phyloP scores from a whole-genome alignment of 352 stramenopile genomes.

The Globisporangium paroecandrum region DNA sequence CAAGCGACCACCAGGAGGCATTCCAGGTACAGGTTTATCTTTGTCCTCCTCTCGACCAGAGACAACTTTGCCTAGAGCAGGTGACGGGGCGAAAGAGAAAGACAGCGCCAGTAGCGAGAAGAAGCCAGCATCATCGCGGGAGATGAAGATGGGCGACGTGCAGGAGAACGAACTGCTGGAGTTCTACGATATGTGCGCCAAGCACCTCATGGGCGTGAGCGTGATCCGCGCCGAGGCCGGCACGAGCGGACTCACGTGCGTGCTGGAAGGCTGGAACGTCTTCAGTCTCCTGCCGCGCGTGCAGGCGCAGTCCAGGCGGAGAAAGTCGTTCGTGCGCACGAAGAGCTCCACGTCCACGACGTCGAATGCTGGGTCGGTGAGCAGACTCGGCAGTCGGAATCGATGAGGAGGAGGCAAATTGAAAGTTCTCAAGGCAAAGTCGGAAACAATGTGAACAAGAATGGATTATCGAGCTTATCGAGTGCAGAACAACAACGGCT shows the following conservation, averaged over 20 bases:
- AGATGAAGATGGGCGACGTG: conserved; percentile 28
- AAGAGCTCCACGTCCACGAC: conserved; percentile 29
- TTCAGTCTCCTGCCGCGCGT: conserved; percentile 55
- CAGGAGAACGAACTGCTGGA: conserved; percentile 51
- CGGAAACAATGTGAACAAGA: neutral
- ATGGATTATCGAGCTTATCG: conserved; percentile 1
- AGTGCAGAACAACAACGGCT: neutral
- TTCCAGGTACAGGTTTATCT: neutral
- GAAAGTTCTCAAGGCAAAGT: neutral
- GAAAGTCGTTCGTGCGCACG: conserved; percentile 30
- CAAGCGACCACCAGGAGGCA: conserved; percentile 5
- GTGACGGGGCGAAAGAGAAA: neutral
- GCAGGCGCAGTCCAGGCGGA: conserved; percentile 22
- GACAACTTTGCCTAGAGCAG: neutral
- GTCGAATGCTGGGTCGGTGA: conserved; percentile 5
- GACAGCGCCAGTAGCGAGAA: conserved; percentile 1
- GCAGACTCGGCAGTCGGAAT: conserved; percentile 3
- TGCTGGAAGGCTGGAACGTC: conserved; percentile 64
- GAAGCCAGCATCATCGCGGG: neutral
- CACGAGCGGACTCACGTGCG: conserved; percentile 53
- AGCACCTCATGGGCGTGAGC: conserved; percentile 48
- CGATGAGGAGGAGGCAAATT: conserved; percentile 1
- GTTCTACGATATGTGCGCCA: conserved; percentile 49
- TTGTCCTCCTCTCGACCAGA: neutral
- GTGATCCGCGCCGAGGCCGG: conserved; percentile 57